Base-by-base conservation (phyloP, 371 early-diverging fungal species). In the Mucor saturninus region DNA sequence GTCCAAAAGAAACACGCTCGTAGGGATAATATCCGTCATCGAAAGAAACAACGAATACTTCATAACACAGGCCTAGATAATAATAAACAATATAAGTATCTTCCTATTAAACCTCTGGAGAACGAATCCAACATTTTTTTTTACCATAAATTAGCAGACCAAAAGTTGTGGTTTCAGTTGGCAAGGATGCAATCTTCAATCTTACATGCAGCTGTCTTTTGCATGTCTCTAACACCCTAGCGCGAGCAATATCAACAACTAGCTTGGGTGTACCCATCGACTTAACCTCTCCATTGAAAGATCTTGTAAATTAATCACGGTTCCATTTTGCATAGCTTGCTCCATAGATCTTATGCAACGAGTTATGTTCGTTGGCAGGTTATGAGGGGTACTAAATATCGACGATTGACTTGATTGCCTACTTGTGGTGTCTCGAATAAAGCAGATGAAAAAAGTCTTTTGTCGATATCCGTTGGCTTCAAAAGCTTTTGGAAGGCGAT, bases 81-180 rank as follows among this genome's bases (percentile, higher is more conserved):
- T 58, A 45, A 64, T 58, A 58, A 54, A 42, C 54, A 64, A 46
- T 37, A 64, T 58, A 46, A 64, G 59, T 58, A 29, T 42, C 6
- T 64, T 62, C 56, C 56, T 49, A 59, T 30, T 59, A 59, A 59
- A 51, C 53, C 61, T 61, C 61, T 54, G 61, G 54, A 61, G 37
- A 61, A 61, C 61, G 26, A 53, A 61, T 35, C 35, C 35, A 35
- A 35, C 4, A 8, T 35, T 35, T 35, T 35, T 61, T 57, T 64
- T 58, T 64, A 64, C 54, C 64, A 30, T 64, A 64, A 43, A 64
- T 29, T 46, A 64, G 59, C 26, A 64, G 39, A 46, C 64, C 64
- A 58, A 64, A 64, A 54, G 64, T 64, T 54, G 14, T 15, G 46
- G 64, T 59, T 64, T 64, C 64, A 54, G 1, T 64, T 28, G 48